A percentile compares a stretch with the other conserved stretches of the same genome.
Conservation (phyloP, 2,329 filamentous ascomycete species). For the Paecilomyces sp. region DNA sequence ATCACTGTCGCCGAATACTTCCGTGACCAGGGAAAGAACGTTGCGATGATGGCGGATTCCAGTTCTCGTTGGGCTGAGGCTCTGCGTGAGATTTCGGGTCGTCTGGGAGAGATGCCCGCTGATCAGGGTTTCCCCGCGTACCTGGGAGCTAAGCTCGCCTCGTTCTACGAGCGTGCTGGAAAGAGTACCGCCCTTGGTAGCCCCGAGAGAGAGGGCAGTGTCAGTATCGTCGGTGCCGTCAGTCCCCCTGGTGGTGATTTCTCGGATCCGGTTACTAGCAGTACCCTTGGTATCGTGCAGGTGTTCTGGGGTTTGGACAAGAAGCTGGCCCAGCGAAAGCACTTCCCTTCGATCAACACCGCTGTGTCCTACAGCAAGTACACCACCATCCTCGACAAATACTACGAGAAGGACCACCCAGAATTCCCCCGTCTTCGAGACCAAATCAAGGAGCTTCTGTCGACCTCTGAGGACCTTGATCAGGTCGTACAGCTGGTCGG, state of each 20-base stretch:
- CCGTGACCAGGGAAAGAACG: constrained; percentile 91
- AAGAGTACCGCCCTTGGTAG: constrained; percentile 79
- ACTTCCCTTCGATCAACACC: constrained; percentile 98
- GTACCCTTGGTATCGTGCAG: constrained; percentile 93
- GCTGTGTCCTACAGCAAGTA: constrained; percentile 95
- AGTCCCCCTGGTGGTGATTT: constrained; percentile 98
- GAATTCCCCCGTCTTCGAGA: constrained; percentile 92
- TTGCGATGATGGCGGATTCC: constrained; percentile 98
- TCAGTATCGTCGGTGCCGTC: constrained; percentile 96
- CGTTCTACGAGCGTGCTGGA: constrained; percentile 98
- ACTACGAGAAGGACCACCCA: constrained; percentile 86
- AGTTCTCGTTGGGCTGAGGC: constrained; percentile 98
- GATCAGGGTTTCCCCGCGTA: constrained; percentile 99
- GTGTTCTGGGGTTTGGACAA: constrained; percentile 99
- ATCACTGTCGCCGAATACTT: constrained; percentile 97
- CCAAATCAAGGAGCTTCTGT: constrained; percentile 86
- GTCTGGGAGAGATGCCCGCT: constrained; percentile 98
- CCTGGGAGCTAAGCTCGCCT: constrained; percentile 90
- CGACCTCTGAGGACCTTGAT: constrained; percentile 93
- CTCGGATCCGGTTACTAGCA: constrained; percentile 91
- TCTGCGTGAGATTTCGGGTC: constrained; percentile 95
- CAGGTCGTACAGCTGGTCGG: constrained; percentile 98
- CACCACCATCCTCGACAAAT: constrained; percentile 78
- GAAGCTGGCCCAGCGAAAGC: constrained; percentile 97
- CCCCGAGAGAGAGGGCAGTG: constrained; percentile 80